phyloP scores from a whole-genome alignment of 257 asterid species.

The Solanum medicagineum region DNA sequence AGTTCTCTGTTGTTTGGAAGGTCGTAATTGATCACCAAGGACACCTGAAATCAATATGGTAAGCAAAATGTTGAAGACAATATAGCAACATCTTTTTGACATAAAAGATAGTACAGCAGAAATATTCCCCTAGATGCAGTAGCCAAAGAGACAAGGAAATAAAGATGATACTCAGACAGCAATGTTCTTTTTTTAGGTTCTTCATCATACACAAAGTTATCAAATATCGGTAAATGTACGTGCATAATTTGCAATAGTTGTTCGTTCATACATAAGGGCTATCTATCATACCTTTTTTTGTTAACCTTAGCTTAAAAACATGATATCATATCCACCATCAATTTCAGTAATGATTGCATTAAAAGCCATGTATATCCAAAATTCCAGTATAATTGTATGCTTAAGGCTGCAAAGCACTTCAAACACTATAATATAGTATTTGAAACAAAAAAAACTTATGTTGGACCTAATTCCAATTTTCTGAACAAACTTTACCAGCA shows the following conservation, averaged over 20 bases:
- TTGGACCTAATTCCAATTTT: neutral
- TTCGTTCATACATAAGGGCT: neutral
- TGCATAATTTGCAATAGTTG: neutral
- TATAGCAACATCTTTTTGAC: neutral
- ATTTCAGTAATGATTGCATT: neutral
- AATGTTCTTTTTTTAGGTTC: neutral
- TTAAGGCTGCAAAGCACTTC: neutral
- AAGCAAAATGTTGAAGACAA: neutral
- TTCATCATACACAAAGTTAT: neutral
- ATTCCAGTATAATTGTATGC: neutral
- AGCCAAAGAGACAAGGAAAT: neutral
- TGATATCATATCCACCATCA: neutral
- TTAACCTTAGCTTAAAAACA: neutral
- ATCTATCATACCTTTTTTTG: neutral
- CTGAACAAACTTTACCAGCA: neutral
- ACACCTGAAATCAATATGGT: slow-evolving; percentile 32
- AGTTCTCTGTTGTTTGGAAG: slow-evolving; percentile 96
- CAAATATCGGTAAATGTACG: neutral
- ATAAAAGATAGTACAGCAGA: neutral
- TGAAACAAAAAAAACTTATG: neutral
- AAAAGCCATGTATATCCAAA: neutral
- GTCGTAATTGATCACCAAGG: slow-evolving; percentile 90
- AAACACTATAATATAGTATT: neutral
- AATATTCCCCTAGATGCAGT: neutral
- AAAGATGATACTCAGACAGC: neutral